Evolutionary conservation across 495 filamentous ascomycete genomes (phyloP).

Genomic region (Neurospora sp.): DNA sequence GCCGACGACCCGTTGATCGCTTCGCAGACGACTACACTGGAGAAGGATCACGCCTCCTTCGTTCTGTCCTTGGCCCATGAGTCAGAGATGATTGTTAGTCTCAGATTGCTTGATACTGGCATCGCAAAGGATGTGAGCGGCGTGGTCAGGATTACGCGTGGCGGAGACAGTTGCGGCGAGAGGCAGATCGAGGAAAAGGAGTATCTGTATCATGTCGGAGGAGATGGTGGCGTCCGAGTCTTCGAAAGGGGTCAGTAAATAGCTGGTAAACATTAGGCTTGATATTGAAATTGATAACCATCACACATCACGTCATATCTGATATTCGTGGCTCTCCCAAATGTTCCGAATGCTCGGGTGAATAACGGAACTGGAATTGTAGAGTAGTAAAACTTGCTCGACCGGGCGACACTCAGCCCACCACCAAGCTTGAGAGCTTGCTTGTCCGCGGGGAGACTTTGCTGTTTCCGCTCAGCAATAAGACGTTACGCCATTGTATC

Average conservation of each 20-base stretch:
- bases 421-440: background rate
- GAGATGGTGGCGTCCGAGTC: slow-evolving; percentile 67
- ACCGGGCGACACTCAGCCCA: background rate
- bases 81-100: slow-evolving; percentile 55
- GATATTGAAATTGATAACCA: background rate
- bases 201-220: slow-evolving; percentile 67
- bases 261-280: background rate
- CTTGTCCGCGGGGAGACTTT: background rate
- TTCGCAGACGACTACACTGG: slow-evolving; percentile 48
- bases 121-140: slow-evolving; percentile 85
- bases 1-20: slow-evolving; percentile 60
- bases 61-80: slow-evolving; percentile 61
- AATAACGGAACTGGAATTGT: background rate
- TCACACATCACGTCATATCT: background rate
- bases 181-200: slow-evolving; percentile 49
- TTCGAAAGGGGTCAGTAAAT: slow-evolving; percentile 59
- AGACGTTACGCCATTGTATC: slow-evolving; percentile 23
- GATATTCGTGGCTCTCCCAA: background rate
- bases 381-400: background rate
- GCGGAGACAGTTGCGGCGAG: slow-evolving; percentile 21
- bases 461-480: background rate
- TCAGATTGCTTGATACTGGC: slow-evolving; percentile 71
- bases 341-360: background rate
- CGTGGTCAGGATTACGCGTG: slow-evolving; percentile 64
- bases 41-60: slow-evolving; percentile 59